Conservation (phyloP, 257 asterid species). For the Solanum neorickii region DNA sequence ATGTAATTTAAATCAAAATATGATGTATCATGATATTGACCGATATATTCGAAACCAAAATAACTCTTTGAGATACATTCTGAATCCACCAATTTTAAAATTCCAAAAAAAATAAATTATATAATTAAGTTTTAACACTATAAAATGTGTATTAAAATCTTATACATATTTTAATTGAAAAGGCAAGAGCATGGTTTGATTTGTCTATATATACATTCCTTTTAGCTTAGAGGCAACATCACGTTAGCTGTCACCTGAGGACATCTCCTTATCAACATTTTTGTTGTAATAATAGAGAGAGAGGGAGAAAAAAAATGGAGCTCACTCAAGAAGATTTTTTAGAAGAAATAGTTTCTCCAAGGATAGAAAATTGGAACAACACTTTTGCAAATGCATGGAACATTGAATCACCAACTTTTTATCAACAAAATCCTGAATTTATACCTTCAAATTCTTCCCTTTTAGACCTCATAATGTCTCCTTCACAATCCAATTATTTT, state of each 20-base stretch:
- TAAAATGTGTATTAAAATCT: too few species aligned
- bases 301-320: constrained; percentile 33
- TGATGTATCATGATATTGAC: too few species aligned
- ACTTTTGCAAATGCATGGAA: constrained; percentile 31
- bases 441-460: constrained; percentile 29
- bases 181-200: neutral
- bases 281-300: neutral
- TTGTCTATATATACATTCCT: neutral
- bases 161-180: neutral
- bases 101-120: rapidly evolving
- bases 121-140: rapidly evolving
- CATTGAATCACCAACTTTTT: constrained; percentile 10
- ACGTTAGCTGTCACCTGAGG: neutral
- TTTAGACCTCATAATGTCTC: constrained; percentile 25
- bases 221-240: constrained; percentile 5
- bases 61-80: rapidly evolving
- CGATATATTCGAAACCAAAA: rapidly evolving
- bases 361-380: constrained; percentile 25
- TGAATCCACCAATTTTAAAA: rapidly evolving
- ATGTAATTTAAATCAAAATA: rapidly evolving
- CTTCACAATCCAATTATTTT: constrained; percentile 11
- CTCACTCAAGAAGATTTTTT: constrained; percentile 26
- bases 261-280: neutral
- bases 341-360: constrained; percentile 50
- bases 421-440: constrained; percentile 33